A percentile compares a stretch with the other conserved stretches of the same genome.
Conservation (phyloP, 2,329 filamentous ascomycete species). For the Cordyceps cateniannulata region DNA sequence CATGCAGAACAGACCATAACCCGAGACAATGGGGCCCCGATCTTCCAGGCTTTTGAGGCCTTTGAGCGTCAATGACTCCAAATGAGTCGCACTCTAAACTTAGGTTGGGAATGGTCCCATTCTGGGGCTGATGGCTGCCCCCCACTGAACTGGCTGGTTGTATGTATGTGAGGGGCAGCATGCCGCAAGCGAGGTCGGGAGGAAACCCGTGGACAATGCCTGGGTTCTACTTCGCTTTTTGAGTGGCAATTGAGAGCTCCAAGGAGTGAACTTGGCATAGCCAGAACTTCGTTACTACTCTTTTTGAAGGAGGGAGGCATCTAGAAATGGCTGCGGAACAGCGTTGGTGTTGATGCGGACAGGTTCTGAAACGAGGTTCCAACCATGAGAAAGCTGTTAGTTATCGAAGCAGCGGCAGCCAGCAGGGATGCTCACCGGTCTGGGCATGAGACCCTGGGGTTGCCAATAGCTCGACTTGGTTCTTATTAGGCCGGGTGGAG, state of each 20-base stretch:
- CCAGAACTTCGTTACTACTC: neutral
- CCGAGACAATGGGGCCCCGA: neutral
- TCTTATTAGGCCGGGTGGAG: constrained; percentile 11
- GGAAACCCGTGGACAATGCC: neutral
- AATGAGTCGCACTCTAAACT: neutral
- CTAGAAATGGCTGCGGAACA: constrained; percentile 18
- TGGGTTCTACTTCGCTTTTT: neutral
- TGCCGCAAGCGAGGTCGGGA: neutral
- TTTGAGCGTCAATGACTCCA: neutral
- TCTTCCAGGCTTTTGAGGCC: neutral
- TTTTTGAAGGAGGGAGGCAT: constrained; percentile 15
- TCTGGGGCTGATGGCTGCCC: neutral
- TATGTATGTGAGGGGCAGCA: neutral
- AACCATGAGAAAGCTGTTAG: constrained; percentile 6
- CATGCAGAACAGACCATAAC: neutral
- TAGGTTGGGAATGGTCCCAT: constrained; percentile 1
- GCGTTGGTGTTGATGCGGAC: constrained; percentile 17
- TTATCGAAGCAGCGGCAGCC: neutral
- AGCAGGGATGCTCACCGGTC: constrained; percentile 10
- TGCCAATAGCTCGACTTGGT: constrained; percentile 9
- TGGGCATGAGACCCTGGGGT: constrained; percentile 13
- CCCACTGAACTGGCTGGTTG: neutral
- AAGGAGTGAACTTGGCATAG: neutral
- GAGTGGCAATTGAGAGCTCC: neutral
- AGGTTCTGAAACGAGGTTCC: constrained; percentile 8